Evolutionary conservation across 2,329 filamentous ascomycete species (phyloP), one percentile per base, ranked within the genome.

Genomic region (Stagonosporopsis cucurbitacearum): DNA sequence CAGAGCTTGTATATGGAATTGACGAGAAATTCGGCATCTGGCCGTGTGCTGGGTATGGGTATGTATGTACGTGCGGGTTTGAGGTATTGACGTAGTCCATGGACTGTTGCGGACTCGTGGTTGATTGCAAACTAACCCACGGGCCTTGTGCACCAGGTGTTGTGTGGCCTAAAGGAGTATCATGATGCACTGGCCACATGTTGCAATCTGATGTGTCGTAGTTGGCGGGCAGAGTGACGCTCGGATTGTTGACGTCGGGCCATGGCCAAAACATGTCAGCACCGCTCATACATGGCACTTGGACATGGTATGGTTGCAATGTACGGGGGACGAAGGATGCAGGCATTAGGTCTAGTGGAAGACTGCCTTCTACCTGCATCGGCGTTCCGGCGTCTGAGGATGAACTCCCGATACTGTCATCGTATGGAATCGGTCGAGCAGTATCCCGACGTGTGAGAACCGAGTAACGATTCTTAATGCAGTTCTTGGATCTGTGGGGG

Each of bases 401-500:
- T 4, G 53, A 56, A 25, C 43, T 36, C 7, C 20, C 47, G 5
- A 39, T 19, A 23, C 48, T 46, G 25, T 56, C 47, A 6, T 56
- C 53, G 32, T 50, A 43, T 6, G 36, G 19, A 2, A 33, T n/a
- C 20, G 32, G 13, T 11, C 43, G 42, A 4, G 20, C 28, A 13
- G 47, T 32, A 22, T 15, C 43, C 5, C 53, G 47, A n/a, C 53
- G 53, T 15, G 47, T 23, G 13, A 56, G 53, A n/a, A 56, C 53
- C 2, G 53, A 51, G 20, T 60, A 75, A 68, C 75, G 67, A 44
- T 78, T 78, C 50, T 77, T 77, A 49, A 77, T 71, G 25, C 69
- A 70, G 26, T 75, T 75, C 49, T 75, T 77, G 2, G 75, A 76
- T 17, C 75, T 66, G 2, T 68, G 68, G 8, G 70, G 72, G 30